Evolutionary conservation across 768 basidiomycete genomes (phyloP).

Genomic region (Tylopilus sp.): DNA sequence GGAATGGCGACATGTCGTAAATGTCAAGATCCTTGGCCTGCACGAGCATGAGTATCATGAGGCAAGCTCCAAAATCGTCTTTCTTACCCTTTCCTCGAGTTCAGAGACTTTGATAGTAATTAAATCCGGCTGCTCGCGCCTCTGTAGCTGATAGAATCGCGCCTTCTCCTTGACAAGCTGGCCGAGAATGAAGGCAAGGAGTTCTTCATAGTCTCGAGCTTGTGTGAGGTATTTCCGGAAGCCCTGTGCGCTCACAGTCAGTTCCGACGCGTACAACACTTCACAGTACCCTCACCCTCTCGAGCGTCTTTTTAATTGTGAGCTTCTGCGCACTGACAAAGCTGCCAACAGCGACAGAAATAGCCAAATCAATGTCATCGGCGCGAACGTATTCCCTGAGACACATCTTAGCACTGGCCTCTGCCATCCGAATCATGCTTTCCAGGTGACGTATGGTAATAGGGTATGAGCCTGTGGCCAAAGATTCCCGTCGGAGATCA

Average conservation of each 20-base stretch:
- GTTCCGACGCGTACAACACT: neutral
- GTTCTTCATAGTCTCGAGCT: constrained; percentile 92
- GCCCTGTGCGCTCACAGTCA: constrained; percentile 47
- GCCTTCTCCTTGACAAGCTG: constrained; percentile 91
- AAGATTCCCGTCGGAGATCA: constrained; percentile 92
- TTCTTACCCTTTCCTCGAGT: constrained; percentile 83
- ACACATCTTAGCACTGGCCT: constrained; percentile 98
- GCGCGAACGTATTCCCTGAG: constrained; percentile 91
- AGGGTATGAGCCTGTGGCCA: constrained; percentile 97
- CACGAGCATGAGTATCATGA: constrained; percentile 9
- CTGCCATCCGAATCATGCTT: constrained; percentile 99
- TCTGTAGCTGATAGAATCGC: constrained; percentile 75
- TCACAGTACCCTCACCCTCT: constrained; percentile 54
- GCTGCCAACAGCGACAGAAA: constrained; percentile 90
- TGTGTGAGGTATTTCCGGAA: constrained; percentile 98
- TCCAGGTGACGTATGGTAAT: constrained; percentile 98
- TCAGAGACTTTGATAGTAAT: constrained; percentile 76
- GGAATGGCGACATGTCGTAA: constrained; percentile 83
- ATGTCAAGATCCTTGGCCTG: constrained; percentile 98
- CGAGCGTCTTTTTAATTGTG: constrained; percentile 96
- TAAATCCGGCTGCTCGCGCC: constrained; percentile 71
- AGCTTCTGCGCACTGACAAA: constrained; percentile 98
- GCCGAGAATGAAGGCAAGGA: constrained; percentile 92
- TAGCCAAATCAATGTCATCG: constrained; percentile 96
- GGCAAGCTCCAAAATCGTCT: constrained; percentile 3